Evolutionary conservation across 2,329 filamentous ascomycete genomes (phyloP).

Genomic region (Myriosclerotinia scirpicola): DNA sequence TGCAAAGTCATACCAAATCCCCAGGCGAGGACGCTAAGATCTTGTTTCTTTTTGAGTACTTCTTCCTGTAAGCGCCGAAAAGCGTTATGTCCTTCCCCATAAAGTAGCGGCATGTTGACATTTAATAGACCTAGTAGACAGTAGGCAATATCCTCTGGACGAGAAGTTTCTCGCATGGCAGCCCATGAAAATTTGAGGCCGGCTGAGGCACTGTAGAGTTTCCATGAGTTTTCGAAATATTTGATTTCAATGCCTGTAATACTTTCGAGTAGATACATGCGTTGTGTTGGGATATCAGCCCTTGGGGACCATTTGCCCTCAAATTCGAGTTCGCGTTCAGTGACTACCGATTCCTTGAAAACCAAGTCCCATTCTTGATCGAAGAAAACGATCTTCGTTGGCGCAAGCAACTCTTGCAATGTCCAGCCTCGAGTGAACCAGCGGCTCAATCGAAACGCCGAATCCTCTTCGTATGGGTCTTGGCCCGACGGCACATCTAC

Average conservation of each 20-base stretch:
- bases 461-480: background rate
- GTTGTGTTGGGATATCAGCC: background rate
- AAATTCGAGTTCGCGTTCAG: background rate
- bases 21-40: conserved; percentile 20
- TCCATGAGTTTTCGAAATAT: background rate
- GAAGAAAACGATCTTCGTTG: conserved; percentile 9
- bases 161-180: conserved; percentile 9
- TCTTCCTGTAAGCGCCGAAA: conserved; percentile 15
- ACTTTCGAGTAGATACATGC: background rate
- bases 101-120: conserved; percentile 4
- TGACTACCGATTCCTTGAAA: background rate
- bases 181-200: conserved; percentile 2
- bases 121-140: conserved; percentile 16
- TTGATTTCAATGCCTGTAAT: background rate
- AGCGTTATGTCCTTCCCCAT: conserved; percentile 2
- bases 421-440: conserved; percentile 24
- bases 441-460: conserved; percentile 4
- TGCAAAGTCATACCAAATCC: conserved; percentile 3
- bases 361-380: background rate
- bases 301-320: background rate
- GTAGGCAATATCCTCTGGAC: conserved; percentile 19
- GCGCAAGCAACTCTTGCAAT: conserved; percentile 18
- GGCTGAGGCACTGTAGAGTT: background rate
- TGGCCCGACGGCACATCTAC: conserved; percentile 15
- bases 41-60: conserved; percentile 7